Evolutionary conservation across 306 rosid genomes (phyloP).

Genomic region (Carpinus viminea): DNA sequence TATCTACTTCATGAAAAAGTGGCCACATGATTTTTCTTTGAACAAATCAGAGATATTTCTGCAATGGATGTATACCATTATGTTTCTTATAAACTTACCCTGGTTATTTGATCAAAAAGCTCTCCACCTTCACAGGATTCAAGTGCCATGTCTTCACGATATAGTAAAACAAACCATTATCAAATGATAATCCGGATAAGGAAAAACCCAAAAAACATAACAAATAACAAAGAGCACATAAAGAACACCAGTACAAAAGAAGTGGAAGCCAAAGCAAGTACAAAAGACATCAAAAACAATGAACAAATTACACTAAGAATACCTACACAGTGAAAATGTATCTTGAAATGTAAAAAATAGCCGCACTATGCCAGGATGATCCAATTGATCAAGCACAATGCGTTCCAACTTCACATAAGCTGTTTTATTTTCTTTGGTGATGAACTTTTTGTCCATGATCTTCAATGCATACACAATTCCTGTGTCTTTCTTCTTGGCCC

Average conservation of each 20-base stretch:
- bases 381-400: conserved; percentile 93
- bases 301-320: conserved; percentile 35
- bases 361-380: conserved; percentile 94
- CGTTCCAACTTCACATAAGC: conserved; percentile 98
- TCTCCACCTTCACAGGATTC: conserved; percentile 99
- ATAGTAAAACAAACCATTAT: conserved; percentile 24
- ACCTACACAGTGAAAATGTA: conserved; percentile 91
- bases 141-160: conserved; percentile 90
- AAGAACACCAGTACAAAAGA: conserved; percentile 14
- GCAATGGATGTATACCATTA: conserved; percentile 17
- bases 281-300: conserved; percentile 2
- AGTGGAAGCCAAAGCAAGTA: conserved; percentile 16
- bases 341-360: conserved; percentile 98
- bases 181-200: conserved; percentile 34
- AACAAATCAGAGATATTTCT: conserved; percentile 20
- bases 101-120: conserved; percentile 96
- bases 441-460: conserved; percentile 97
- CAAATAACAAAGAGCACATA: conserved; percentile 10
- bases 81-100: conserved; percentile 61
- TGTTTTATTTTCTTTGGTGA: conserved; percentile 95
- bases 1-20: background rate
- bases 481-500: conserved; percentile 96
- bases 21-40: background rate
- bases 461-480: conserved; percentile 91
- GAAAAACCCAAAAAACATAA: conserved; percentile 21